A percentile compares a stretch with the other conserved stretches of the same genome.
These are phyloP conservation scores for Crithidia bombi DNA, from an alignment of 208 protist genomes.

Conservation along the genomic window DNA sequence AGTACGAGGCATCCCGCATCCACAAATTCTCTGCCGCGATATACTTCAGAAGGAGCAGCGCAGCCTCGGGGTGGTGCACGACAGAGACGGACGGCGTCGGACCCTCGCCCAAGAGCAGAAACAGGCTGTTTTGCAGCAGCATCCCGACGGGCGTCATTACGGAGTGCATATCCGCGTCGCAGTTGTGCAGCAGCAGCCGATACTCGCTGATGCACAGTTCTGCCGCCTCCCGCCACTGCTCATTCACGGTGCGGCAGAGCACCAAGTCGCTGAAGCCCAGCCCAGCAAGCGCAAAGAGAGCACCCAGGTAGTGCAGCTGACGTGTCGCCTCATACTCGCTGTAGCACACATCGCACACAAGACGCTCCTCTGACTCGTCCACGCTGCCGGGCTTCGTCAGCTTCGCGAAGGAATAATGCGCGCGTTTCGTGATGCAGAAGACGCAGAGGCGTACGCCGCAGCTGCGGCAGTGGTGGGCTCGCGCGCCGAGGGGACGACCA, in stretches of 20 bases:
- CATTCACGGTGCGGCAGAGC: conserved; percentile 64
- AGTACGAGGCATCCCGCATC: conserved; percentile 35
- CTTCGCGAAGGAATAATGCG: conserved; percentile 71
- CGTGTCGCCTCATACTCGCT: conserved; percentile 48
- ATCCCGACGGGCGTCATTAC: conserved; percentile 49
- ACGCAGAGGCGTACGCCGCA: conserved; percentile 69
- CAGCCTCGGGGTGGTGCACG: conserved; percentile 46
- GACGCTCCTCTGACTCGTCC: conserved; percentile 57
- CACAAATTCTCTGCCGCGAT: conserved; percentile 45
- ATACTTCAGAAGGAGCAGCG: conserved; percentile 48
- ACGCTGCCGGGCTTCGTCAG: conserved; percentile 60
- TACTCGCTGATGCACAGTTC: conserved; percentile 83
- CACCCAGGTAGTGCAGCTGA: conserved; percentile 64
- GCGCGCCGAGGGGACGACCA: conserved; percentile 34
- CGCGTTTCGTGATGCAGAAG: conserved; percentile 55
- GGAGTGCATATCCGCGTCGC: conserved; percentile 40
- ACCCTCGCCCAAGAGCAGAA: conserved; percentile 47
- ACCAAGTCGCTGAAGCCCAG: conserved; percentile 66
- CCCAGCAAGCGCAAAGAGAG: conserved; percentile 60
- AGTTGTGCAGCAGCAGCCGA: conserved; percentile 64
- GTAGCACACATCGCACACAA: conserved; percentile 68
- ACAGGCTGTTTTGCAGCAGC: conserved; percentile 65
- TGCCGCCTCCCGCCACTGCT: conserved; percentile 68
- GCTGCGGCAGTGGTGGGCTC: conserved; percentile 69
- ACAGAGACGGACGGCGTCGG: conserved; percentile 26